Conservation (phyloP, 129 eudicot genomes). For the Solidago caesia region DNA sequence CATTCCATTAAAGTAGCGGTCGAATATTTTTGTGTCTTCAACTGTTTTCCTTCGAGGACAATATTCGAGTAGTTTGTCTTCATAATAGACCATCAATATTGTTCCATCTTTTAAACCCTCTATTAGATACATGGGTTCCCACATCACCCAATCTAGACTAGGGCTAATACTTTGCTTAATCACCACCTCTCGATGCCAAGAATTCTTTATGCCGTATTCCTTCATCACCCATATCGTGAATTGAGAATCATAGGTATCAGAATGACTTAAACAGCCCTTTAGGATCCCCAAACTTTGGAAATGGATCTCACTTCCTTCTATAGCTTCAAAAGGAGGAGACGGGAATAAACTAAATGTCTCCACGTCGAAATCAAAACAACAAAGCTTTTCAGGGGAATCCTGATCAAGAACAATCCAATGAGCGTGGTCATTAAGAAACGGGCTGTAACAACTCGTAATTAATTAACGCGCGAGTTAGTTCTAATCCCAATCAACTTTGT, state of each 20-base stretch:
- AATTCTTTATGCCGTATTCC: conserved; percentile 43
- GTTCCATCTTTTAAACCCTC: conserved; percentile 30
- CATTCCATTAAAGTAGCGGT: conserved; percentile 9
- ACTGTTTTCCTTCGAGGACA: conserved; percentile 6
- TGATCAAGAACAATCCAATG: background rate
- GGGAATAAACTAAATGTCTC: conserved; percentile 21
- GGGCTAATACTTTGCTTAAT: conserved; percentile 20
- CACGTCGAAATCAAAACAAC: conserved; percentile 4
- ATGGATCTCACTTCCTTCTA: conserved; percentile 5
- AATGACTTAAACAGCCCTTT: conserved; percentile 43
- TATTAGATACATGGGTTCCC: conserved; percentile 22
- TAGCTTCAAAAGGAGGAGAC: conserved; percentile 20
- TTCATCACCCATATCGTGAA: conserved; percentile 53
- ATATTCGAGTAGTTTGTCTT: conserved; percentile 7
- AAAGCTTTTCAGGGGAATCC: background rate
- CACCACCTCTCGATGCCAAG: conserved; percentile 50
- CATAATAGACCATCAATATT: conserved; percentile 3
- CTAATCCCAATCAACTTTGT: too few relatives aligned
- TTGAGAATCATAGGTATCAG: conserved; percentile 22
- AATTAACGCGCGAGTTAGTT: too few relatives aligned
- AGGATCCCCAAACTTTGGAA: conserved; percentile 29
- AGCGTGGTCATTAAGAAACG: background rate
- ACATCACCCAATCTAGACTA: conserved; percentile 14
- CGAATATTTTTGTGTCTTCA: conserved; percentile 1
- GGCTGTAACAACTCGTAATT: too few relatives aligned